Evolutionary conservation across 1,284 basidiomycete species (phyloP).

Genomic region (Tylopilus sp.): DNA sequence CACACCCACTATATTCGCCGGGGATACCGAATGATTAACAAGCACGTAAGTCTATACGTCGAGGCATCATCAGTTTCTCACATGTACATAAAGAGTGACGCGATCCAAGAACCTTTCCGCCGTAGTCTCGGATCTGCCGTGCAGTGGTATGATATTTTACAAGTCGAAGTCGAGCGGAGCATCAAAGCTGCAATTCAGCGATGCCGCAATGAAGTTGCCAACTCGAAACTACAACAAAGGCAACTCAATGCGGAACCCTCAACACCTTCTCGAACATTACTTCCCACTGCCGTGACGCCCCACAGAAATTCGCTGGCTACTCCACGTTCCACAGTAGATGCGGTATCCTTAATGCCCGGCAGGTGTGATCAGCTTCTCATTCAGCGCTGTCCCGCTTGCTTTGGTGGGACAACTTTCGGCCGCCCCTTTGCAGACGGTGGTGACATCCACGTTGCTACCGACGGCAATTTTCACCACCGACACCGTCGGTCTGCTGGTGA

Average conservation of each 20-base stretch:
- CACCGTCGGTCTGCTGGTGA: conserved; percentile 11
- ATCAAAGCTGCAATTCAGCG: no score
- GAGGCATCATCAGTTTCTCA: no score
- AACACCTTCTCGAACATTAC: no score
- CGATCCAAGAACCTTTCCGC: conserved; percentile 7
- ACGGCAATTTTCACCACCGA: no score
- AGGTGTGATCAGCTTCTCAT: not conserved
- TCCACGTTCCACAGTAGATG: no score
- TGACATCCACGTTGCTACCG: not conserved
- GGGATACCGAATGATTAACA: conserved; percentile 6
- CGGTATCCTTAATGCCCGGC: no score
- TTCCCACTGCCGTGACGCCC: no score
- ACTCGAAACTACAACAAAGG: no score
- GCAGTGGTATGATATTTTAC: conserved; percentile 9
- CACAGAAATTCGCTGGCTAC: no score
- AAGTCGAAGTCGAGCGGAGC: conserved; percentile 4
- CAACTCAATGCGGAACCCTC: no score
- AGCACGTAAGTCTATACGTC: not conserved
- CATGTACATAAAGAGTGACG: not conserved
- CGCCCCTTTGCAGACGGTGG: not conserved
- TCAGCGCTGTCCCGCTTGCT: conserved; percentile 10
- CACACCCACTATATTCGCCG: conserved; percentile 1
- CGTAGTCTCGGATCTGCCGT: not conserved
- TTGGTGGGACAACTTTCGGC: not conserved
- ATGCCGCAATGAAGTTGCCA: no score